Conservation (phyloP, 2,329 filamentous ascomycete genomes). For the Exophiala alcalophila region DNA sequence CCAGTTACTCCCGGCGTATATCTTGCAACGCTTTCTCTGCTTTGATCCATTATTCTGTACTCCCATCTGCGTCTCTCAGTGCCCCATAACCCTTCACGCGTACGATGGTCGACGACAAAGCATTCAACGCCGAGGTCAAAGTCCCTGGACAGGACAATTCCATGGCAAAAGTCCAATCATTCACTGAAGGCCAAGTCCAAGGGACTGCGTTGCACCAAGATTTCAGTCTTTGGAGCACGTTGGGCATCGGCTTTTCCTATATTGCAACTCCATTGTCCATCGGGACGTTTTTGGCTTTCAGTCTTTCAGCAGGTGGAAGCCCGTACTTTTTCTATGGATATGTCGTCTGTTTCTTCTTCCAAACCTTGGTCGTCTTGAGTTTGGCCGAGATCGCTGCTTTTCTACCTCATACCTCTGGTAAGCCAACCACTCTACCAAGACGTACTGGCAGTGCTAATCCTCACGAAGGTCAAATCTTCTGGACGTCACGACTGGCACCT, state of each 20-base stretch:
- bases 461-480: conserved; percentile 8
- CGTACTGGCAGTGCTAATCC: background rate
- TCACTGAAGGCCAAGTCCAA: too few species aligned
- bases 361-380: background rate
- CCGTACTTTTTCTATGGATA: conserved; percentile 23
- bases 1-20: too few species aligned
- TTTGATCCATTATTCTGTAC: too few species aligned
- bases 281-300: conserved; percentile 10
- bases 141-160: too few species aligned
- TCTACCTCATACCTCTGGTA: conserved; percentile 51
- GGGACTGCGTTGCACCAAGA: too few species aligned
- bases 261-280: conserved; percentile 14
- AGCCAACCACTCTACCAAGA: conserved; percentile 39
- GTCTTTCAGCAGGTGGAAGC: conserved; percentile 14
- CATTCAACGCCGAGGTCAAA: too few species aligned
- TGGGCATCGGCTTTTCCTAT: conserved; percentile 12
- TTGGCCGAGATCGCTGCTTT: conserved; percentile 45
- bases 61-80: too few species aligned
- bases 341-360: conserved; percentile 9
- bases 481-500: conserved; percentile 40
- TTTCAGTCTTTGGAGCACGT: conserved; percentile 8
- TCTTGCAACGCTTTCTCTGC: too few species aligned
- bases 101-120: too few species aligned
- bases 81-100: too few species aligned
- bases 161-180: too few species aligned